Evolutionary conservation across 2,329 filamentous ascomycete genomes (phyloP), one percentile per base, ranked within the genome.

Genomic region (Aphanocladium album): DNA sequence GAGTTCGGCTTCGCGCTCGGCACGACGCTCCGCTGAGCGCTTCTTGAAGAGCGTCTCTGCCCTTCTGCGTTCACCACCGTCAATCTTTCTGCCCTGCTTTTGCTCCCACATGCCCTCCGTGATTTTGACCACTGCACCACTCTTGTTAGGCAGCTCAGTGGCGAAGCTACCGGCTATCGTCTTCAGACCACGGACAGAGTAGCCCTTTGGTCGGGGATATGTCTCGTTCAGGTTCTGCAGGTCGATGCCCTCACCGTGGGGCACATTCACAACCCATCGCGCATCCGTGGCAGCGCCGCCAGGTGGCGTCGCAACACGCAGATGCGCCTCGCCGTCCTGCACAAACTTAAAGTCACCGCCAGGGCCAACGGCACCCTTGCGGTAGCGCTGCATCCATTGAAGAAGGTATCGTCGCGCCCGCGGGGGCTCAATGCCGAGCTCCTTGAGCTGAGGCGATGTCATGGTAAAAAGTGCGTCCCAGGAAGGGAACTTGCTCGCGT

Each of bases 31-130:
- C 39, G 87, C 87, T 56, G 89, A 86, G 65, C 89, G 84, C 77
- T 86, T 89, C 87, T 96, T 96, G 68, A 93, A 91, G 68, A 90
- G 83, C 57, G 97, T 87, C 78, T 96, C 89, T 17, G 89, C 90
- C 73, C 84, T 87, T 75, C 95, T 85, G 74, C 95, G 87, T 81
- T 99, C 95, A 81, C 95, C 95, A 71, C 95, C 95, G 76, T 98
- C 93, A 66, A 99, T 88, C 87, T 98, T 98, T 70, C 86, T 86
- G 30, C 95, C 93, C 69, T 88, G 83, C 72, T 83, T 88, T 69
- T 92, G 82, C 79, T 98, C 93, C 95, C 93, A 98, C 80, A 98
- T 89, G 11, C 93, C 92, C 73, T 97, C 93, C 60, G 87, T 85
- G 23, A 90, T 82, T 64, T 81, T 80, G 66, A 98, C 81, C 56